Conservation (phyloP, 176 grass and related monocot genomes). For the Triticum monococcum region DNA sequence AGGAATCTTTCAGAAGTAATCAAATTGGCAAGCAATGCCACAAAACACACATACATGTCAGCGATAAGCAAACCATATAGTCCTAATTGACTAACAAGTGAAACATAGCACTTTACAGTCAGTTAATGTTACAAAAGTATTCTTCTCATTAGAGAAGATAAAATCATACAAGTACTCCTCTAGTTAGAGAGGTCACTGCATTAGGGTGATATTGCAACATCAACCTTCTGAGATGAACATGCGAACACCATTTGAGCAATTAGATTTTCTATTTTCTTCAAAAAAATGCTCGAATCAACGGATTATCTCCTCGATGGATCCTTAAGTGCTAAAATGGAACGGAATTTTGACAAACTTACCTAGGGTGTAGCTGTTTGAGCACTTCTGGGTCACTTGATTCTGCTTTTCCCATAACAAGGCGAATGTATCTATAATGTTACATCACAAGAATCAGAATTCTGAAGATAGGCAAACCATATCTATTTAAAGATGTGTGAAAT, state of each 20-base stretch:
- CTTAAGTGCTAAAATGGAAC: neutral
- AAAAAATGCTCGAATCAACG: neutral
- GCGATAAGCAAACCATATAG: neutral
- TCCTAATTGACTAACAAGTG: neutral
- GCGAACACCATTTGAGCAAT: neutral
- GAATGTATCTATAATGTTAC: slow-evolving; percentile 58
- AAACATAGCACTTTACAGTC: neutral
- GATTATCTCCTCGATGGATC: neutral
- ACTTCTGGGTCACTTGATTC: slow-evolving; percentile 58
- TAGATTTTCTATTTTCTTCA: neutral
- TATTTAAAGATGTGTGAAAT: neutral
- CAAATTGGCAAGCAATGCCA: neutral
- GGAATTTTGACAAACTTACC: slow-evolving; percentile 44
- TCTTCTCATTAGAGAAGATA: neutral
- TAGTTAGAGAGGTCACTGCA: neutral
- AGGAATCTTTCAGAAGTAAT: neutral
- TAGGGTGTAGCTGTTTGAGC: slow-evolving; percentile 71
- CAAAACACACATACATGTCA: neutral
- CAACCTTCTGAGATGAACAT: neutral
- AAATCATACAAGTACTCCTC: neutral
- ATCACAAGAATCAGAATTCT: slow-evolving; percentile 7
- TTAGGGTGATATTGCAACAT: neutral
- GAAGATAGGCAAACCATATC: neutral
- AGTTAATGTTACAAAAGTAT: neutral
- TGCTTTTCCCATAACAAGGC: slow-evolving; percentile 78